Conservation (phyloP, 345 rosid genomes). For the Aegle marmelos region DNA sequence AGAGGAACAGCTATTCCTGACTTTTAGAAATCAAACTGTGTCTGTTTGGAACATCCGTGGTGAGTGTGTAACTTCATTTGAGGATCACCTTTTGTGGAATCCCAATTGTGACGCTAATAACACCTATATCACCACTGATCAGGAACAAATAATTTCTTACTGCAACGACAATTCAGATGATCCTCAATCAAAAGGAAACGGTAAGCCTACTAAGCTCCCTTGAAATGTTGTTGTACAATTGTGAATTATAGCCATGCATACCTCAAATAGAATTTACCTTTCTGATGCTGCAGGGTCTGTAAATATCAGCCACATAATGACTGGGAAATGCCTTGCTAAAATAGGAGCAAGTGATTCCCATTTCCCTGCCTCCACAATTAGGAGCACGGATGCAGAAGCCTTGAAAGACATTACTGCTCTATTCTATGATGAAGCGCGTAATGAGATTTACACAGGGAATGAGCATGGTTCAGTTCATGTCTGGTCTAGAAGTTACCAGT, state of each 20-base stretch:
- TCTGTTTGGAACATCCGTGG: conserved; percentile 76
- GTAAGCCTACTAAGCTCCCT: conserved; percentile 24
- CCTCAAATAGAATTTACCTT: not conserved
- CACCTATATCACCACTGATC: conserved; percentile 65
- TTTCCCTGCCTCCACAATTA: conserved; percentile 23
- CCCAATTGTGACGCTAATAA: conserved; percentile 71
- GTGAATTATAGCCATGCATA: too few relatives aligned
- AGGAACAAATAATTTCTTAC: conserved; percentile 65
- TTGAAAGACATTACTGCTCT: conserved; percentile 75
- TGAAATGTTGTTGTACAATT: too few relatives aligned
- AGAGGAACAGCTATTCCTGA: conserved; percentile 55
- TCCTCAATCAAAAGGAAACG: conserved; percentile 50
- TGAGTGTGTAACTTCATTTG: conserved; percentile 57
- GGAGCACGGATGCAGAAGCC: conserved; percentile 59
- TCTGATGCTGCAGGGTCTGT: conserved; percentile 61
- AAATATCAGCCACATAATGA: conserved; percentile 58
- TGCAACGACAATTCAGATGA: conserved; percentile 67
- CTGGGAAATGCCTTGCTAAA: conserved; percentile 67
- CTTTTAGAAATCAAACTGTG: conserved; percentile 54
- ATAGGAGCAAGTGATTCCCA: conserved; percentile 45
- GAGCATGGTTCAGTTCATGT: conserved; percentile 61
- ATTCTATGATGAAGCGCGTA: conserved; percentile 71
- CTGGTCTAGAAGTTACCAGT: not conserved
- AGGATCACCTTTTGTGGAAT: conserved; percentile 69
- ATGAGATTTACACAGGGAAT: conserved; percentile 71